Conservation (phyloP, 2,329 filamentous ascomycete species). For the Pezicula carpinea region DNA sequence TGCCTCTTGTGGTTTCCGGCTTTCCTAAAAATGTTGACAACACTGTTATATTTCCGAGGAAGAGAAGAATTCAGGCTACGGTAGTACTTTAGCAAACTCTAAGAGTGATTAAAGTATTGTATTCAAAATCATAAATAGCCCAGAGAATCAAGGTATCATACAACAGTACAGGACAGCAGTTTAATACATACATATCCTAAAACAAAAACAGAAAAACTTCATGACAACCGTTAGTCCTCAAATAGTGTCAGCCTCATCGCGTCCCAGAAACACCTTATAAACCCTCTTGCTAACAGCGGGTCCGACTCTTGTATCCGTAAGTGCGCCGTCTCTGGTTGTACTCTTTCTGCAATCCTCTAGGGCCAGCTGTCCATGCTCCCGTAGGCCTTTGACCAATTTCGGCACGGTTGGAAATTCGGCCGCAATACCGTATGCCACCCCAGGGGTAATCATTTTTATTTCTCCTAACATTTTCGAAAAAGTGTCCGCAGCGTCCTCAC, state of each 20-base stretch:
- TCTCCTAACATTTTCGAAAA: slow-evolving; percentile 75
- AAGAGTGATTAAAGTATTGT: too few species aligned
- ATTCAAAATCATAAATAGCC: too few species aligned
- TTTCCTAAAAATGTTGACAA: too few species aligned
- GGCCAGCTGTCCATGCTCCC: slow-evolving; percentile 50
- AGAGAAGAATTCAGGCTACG: too few species aligned
- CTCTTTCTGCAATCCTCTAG: slow-evolving; percentile 58
- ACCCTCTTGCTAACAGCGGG: slow-evolving; percentile 54
- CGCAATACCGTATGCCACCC: slow-evolving; percentile 66
- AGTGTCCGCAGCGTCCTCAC: slow-evolving; percentile 60
- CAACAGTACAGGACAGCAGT: too few species aligned
- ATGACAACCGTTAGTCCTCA: not conserved
- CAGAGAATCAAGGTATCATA: too few species aligned
- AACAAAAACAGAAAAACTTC: too few species aligned
- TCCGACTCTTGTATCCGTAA: slow-evolving; percentile 50
- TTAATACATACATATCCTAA: too few species aligned
- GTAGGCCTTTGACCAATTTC: slow-evolving; percentile 53
- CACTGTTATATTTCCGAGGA: too few species aligned
- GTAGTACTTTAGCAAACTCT: too few species aligned
- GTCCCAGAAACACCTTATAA: slow-evolving; percentile 54
- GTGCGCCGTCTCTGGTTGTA: slow-evolving; percentile 51
- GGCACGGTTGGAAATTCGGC: slow-evolving; percentile 54
- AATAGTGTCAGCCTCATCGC: slow-evolving; percentile 33
- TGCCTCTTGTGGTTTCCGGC: too few species aligned
- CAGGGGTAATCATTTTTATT: slow-evolving; percentile 64